These are phyloP conservation scores for Malassezia cuniculi DNA, from an alignment of 1,284 basidiomycete genomes.

Conservation along the genomic window DNA sequence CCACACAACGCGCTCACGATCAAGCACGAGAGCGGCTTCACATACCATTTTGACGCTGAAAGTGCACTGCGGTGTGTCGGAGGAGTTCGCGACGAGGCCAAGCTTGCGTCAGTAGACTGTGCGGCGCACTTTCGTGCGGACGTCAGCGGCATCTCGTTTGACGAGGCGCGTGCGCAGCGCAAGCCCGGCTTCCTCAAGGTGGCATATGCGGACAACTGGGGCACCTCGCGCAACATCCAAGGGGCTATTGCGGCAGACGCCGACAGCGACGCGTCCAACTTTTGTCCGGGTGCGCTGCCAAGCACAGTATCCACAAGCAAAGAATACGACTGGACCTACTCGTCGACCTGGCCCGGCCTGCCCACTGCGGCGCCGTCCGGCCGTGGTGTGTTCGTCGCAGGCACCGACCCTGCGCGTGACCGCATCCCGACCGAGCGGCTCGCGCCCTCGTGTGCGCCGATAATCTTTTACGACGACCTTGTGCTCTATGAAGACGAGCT, in stretches of 20 bases:
- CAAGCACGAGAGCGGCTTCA: slow-evolving; percentile 53
- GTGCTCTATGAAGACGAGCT: slow-evolving; percentile 43
- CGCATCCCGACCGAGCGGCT: slow-evolving; percentile 39
- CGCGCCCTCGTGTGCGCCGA: slow-evolving; percentile 37
- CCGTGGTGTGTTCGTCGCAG: slow-evolving; percentile 16
- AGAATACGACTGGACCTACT: slow-evolving; percentile 93
- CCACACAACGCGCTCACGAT: slow-evolving; percentile 68
- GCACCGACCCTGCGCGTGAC: slow-evolving; percentile 27
- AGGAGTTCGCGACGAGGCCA: slow-evolving; percentile 57
- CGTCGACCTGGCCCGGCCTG: slow-evolving; percentile 69
- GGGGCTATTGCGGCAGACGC: neutral
- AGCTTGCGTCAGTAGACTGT: slow-evolving; percentile 3
- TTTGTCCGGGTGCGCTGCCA: slow-evolving; percentile 15
- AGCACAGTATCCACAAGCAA: slow-evolving; percentile 24
- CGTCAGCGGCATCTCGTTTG: neutral
- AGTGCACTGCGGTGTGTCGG: slow-evolving; percentile 62
- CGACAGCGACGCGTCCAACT: slow-evolving; percentile 13
- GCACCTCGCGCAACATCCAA: slow-evolving; percentile 60
- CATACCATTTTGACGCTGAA: slow-evolving; percentile 58
- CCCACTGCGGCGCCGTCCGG: slow-evolving; percentile 4
- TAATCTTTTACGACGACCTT: slow-evolving; percentile 43
- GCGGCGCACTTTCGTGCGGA: too few relatives aligned
- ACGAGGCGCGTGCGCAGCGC: neutral
- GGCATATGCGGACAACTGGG: slow-evolving; percentile 83
- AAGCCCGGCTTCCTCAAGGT: slow-evolving; percentile 57